Evolutionary conservation across 179 eudicot species (phyloP), one percentile per base, ranked within the genome.

Genomic region (Carnegiea gigantea): DNA sequence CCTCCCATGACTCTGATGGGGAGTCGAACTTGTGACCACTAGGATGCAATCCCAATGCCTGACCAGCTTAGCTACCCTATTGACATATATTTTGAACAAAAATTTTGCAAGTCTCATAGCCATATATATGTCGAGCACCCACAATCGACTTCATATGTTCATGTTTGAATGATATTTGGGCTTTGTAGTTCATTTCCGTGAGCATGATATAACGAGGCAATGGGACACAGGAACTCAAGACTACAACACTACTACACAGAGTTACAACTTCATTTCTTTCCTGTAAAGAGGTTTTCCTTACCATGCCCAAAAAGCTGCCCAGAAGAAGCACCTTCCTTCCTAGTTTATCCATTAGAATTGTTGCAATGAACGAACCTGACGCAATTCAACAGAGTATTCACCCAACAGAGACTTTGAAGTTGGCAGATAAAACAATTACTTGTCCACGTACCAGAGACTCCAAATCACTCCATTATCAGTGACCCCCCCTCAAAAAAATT

Each of bases 301-400:
- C 98, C 98, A 95, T 95, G 85, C 98, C 98, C 85, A 86, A 78
- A 88, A 93, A 95, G 85, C 98, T 95, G 76, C 96, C 89, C 65
- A 91, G 78, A 84, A 95, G 98, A 86, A 95, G 98, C 86, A 88
- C 90, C 84, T 86, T 95, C 87, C 98, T 93, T 83, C 98, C 98
- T 80, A 95, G 88, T 83, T 85, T 95, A 87, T 95, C 98, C 98
- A 95, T 95, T 80, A 95, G 89, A 78, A 88, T 72, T 67, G 90
- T 92, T 36, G 98, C 97, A 79, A 89, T 75, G 73, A 91, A 73
- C 36, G 96, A 93, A 72, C 98, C 98, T 95, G 88, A 67, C 72
- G 33, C 28, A 59, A 74, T 73, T 26, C 46, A 59, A 43, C 53
- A 44, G 46, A 59, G 26, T 26, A 21, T 57, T 82, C 80, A 75